Conservation (phyloP, 1,139 yeast species). For the Ogataea hybrid region DNA sequence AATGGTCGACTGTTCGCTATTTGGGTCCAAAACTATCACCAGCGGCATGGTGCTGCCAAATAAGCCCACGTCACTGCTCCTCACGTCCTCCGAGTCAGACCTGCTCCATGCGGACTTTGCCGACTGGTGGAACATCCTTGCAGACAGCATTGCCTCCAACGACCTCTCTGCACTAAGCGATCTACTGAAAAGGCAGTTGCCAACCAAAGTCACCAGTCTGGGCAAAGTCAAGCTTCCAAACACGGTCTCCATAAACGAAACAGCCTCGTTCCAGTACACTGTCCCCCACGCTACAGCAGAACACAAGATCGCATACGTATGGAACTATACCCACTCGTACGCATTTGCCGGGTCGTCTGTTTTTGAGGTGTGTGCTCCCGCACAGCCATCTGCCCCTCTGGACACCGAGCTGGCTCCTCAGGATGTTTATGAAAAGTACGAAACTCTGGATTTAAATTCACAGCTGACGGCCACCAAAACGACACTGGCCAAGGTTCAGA, state of each 20-base stretch:
- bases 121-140: slow-evolving; percentile 26
- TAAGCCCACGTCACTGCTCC: slow-evolving; percentile 17
- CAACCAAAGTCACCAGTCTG: slow-evolving; percentile 21
- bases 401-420: neutral
- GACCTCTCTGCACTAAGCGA: slow-evolving; percentile 16
- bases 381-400: neutral
- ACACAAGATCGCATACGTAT: slow-evolving; percentile 23
- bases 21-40: slow-evolving; percentile 12
- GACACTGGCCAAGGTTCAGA: slow-evolving; percentile 15
- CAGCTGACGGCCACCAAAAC: slow-evolving; percentile 11
- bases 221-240: slow-evolving; percentile 18
- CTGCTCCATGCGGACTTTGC: slow-evolving; percentile 29
- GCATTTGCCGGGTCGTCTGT: slow-evolving; percentile 11
- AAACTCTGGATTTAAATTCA: neutral
- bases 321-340: slow-evolving; percentile 23
- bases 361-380: neutral
- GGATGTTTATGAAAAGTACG: slow-evolving; percentile 7
- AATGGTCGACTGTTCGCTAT: slow-evolving; percentile 16
- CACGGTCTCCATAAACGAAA: neutral
- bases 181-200: slow-evolving; percentile 17
- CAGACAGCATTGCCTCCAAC: slow-evolving; percentile 17
- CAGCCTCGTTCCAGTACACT: neutral
- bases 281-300: slow-evolving; percentile 17
- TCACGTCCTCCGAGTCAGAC: slow-evolving; percentile 20
- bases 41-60: slow-evolving; percentile 23